These are phyloP conservation scores for Boletus speciosus DNA, from an alignment of 768 basidiomycete genomes.

Conservation along the genomic window DNA sequence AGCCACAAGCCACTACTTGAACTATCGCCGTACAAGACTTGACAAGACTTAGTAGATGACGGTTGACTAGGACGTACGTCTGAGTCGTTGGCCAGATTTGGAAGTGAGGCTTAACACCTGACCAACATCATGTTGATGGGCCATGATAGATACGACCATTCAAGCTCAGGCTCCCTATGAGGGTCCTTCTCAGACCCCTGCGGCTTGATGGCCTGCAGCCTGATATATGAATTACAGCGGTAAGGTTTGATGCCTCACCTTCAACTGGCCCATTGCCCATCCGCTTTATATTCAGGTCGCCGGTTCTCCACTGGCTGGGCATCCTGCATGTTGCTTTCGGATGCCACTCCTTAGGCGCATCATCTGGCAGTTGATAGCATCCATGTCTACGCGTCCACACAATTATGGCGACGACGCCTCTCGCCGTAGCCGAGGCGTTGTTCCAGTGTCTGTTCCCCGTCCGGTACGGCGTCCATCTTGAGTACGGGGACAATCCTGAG, in stretches of 20 bases:
- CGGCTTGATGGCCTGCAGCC: not conserved
- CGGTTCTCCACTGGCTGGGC: not conserved
- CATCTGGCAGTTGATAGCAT: constrained; percentile 2
- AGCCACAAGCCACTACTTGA: no score
- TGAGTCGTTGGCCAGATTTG: not conserved
- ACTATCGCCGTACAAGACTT: not conserved
- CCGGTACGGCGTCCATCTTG: constrained; percentile 3
- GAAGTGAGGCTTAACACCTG: not conserved
- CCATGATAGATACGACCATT: constrained; percentile 2
- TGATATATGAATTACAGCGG: constrained; percentile 10
- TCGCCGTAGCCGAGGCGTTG: not conserved
- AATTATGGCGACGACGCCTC: not conserved
- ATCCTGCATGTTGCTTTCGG: constrained; percentile 7
- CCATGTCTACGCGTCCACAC: constrained; percentile 7
- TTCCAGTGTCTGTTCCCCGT: not conserved
- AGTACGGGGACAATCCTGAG: not conserved
- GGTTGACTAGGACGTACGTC: no score
- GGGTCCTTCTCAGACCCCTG: not conserved
- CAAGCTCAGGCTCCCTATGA: not conserved
- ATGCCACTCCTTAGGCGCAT: constrained; percentile 13
- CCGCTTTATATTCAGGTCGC: constrained; percentile 6
- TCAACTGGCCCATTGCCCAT: constrained; percentile 6
- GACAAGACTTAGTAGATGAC: no score
- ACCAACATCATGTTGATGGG: not conserved
- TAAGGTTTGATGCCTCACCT: not conserved